Percentiles rank a stretch among this genome's conserved stretches.
phyloP scores from a whole-genome alignment of 768 basidiomycete species.

The Kwoniella dejecticola region DNA sequence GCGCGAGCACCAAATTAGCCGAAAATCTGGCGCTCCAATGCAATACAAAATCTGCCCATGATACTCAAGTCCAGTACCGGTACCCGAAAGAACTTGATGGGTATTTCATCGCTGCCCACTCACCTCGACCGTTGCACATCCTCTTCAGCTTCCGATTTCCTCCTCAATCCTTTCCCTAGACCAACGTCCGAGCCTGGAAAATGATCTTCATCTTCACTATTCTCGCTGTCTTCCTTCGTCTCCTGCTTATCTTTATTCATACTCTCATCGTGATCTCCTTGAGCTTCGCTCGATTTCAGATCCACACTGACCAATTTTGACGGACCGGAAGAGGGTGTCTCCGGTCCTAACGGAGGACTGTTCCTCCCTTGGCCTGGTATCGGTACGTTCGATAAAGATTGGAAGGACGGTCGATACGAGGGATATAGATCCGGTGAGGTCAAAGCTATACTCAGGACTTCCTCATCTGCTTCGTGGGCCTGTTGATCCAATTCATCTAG shows the following conservation, averaged over 20 bases:
- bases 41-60: too few relatives aligned
- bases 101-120: too few relatives aligned
- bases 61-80: too few relatives aligned
- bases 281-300: slow-evolving; percentile 8
- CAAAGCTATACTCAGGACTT: slow-evolving; percentile 20
- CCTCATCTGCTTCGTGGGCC: slow-evolving; percentile 37
- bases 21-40: too few relatives aligned
- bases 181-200: slow-evolving; percentile 18
- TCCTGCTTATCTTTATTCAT: slow-evolving; percentile 2
- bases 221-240: background rate
- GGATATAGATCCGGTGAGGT: slow-evolving; percentile 28
- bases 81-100: too few relatives aligned
- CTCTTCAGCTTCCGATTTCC: slow-evolving; percentile 28
- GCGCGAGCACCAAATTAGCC: too few relatives aligned
- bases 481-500: slow-evolving; percentile 50
- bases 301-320: slow-evolving; percentile 2
- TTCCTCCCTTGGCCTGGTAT: slow-evolving; percentile 32
- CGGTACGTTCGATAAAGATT: background rate
- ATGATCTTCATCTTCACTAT: background rate
- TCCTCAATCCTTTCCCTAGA: slow-evolving; percentile 28
- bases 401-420: slow-evolving; percentile 18
- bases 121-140: slow-evolving; percentile 35
- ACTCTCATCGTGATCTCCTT: slow-evolving; percentile 5
- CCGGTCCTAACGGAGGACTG: slow-evolving; percentile 38
- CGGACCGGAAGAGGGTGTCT: slow-evolving; percentile 7